A percentile compares a stretch with the other conserved stretches of the same genome.
These are phyloP conservation scores for apple (Malus domestica) DNA, from an alignment of 306 rosid species.

Conservation along the genomic window DNA sequence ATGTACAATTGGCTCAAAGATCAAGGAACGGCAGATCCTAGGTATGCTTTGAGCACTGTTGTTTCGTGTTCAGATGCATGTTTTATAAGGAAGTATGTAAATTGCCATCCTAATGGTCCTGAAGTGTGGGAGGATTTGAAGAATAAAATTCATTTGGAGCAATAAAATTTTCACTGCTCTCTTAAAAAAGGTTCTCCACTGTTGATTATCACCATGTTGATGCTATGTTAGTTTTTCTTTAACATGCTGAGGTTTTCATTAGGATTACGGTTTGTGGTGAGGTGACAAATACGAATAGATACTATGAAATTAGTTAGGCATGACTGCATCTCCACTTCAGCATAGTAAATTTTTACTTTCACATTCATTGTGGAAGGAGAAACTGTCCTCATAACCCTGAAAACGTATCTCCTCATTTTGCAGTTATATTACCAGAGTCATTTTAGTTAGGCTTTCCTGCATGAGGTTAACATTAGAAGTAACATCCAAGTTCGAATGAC, in stretches of 20 bases:
- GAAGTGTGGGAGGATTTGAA: constrained; percentile 50
- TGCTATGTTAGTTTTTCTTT: neutral
- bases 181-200: neutral
- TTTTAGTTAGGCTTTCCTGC: too few species aligned
- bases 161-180: neutral
- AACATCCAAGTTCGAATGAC: too few species aligned
- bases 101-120: constrained; percentile 42
- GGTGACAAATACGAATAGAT: too few species aligned
- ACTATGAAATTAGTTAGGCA: too few species aligned
- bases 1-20: constrained; percentile 58
- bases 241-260: neutral
- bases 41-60: constrained; percentile 50
- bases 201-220: neutral
- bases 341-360: too few species aligned
- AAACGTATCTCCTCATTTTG: too few species aligned
- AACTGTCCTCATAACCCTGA: too few species aligned
- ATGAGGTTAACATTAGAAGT: too few species aligned
- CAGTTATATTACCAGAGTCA: too few species aligned
- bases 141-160: constrained; percentile 20
- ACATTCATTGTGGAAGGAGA: neutral
- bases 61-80: constrained; percentile 34
- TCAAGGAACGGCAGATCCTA: constrained; percentile 22
- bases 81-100: constrained; percentile 34
- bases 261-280: too few species aligned
- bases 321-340: too few species aligned